Base-by-base conservation (phyloP, 208 protist genomes). In the Crithidia bombi region DNA sequence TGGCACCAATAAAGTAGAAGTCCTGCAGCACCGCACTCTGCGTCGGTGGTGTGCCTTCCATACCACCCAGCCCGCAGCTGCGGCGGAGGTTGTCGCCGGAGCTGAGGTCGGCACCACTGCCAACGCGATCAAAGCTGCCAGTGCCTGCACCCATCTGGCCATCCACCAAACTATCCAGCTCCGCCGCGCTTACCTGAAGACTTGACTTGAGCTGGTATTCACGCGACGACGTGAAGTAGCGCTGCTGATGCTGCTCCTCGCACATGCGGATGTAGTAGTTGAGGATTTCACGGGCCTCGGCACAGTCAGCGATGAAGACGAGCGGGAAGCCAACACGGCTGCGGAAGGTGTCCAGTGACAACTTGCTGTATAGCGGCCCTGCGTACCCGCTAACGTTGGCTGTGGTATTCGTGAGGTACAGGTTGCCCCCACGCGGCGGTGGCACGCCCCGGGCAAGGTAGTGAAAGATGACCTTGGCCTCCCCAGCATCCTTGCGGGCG, bases 1-100 rank as follows among this genome's bases (percentile, higher is more conserved):
- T 82, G n/a, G 89, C 89, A 6, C 91, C 91, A 65, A 96, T 86
- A 43, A 96, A 96, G 69, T 89, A 91, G 49, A 96, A 92, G 59
- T 91, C 85, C 25, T 91, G 82, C 62, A 79, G 65, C 11, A 82
- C 56, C 12, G 69, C 51, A 15, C 71, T 54, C 54, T 71, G 69
- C 35, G 70, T 15, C 14, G 69, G 50, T 15, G 49, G 41, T 5
- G 43, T 59, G 50, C 32, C 54, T 61, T 75, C 74, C 46, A 65
- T 68, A 17, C 54, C 69, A 23, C 61, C 69, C 55, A 44, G 25
- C 32, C 58, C 58, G 39, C 77, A 26, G 5, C 65, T 67, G 61
- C 58, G 54, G 30, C 65, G 58, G 39, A 63, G 41, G 28, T 11
- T 21, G 56, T 69, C 70, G 26, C 25, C 41, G 9, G 49, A 26